These are phyloP conservation scores for Begonia masoniana DNA, from an alignment of 306 rosid species.

Conservation along the genomic window DNA sequence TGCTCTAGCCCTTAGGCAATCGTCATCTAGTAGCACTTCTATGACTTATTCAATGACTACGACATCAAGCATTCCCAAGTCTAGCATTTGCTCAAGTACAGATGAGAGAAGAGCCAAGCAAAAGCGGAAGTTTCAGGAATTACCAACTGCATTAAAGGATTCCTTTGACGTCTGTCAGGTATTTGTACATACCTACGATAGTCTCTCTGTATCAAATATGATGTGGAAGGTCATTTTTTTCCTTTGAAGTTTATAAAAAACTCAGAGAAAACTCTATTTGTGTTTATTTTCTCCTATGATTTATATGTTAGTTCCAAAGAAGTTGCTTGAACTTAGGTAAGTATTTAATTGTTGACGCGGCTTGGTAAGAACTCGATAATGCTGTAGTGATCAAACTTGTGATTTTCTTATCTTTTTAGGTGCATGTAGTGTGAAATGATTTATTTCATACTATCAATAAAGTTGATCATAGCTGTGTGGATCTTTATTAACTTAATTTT, in stretches of 20 bases:
- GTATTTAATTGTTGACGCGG: too few species aligned
- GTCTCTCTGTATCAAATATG: conserved; percentile 1
- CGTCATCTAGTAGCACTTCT: conserved; percentile 46
- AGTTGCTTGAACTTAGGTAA: too few species aligned
- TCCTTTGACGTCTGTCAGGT: conserved; percentile 58
- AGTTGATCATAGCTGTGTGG: too few species aligned
- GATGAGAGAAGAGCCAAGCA: conserved; percentile 58
- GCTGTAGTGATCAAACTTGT: too few species aligned
- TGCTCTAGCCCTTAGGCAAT: conserved; percentile 75
- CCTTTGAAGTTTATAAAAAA: too few species aligned
- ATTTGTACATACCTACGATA: conserved; percentile 16
- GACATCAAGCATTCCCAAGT: conserved; percentile 23
- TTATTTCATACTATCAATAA: too few species aligned
- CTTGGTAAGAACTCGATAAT: too few species aligned
- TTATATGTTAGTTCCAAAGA: background rate
- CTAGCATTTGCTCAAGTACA: conserved; percentile 20
- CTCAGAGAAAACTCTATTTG: too few species aligned
- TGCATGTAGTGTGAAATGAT: too few species aligned
- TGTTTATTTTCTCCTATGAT: conserved; percentile 6
- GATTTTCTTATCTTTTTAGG: too few species aligned
- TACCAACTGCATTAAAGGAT: conserved; percentile 42
- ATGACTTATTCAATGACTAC: conserved; percentile 40
- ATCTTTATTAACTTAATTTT: too few species aligned
- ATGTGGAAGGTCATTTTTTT: too few species aligned
- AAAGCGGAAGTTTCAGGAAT: conserved; percentile 83